phyloP scores from a whole-genome alignment of 495 filamentous ascomycete genomes.

The Penicillium odoratum region DNA sequence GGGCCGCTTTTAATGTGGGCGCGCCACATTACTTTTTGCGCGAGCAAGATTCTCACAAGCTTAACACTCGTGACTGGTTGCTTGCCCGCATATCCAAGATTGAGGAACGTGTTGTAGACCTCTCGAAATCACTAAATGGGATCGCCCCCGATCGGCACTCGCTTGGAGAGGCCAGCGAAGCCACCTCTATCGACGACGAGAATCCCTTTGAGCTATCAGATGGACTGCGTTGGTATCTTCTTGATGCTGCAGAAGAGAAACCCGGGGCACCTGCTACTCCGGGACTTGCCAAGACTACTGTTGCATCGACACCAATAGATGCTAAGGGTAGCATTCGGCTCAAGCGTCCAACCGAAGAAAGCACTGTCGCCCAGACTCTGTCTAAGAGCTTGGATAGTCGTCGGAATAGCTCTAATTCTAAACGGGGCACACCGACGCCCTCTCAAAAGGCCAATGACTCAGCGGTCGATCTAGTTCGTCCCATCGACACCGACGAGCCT shows the following conservation, averaged over 20 bases:
- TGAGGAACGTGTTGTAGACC: slow-evolving; percentile 89
- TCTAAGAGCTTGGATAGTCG: slow-evolving; percentile 87
- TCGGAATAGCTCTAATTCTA: slow-evolving; percentile 79
- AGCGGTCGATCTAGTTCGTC: slow-evolving; percentile 36
- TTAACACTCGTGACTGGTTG: slow-evolving; percentile 84
- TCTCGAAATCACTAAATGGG: slow-evolving; percentile 71
- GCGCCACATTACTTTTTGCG: slow-evolving; percentile 96
- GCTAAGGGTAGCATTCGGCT: slow-evolving; percentile 70
- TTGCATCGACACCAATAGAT: slow-evolving; percentile 84
- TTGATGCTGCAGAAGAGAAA: slow-evolving; percentile 93
- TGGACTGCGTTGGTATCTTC: slow-evolving; percentile 91
- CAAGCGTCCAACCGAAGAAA: slow-evolving; percentile 54
- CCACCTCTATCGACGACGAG: slow-evolving; percentile 76
- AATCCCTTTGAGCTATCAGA: slow-evolving; percentile 98
- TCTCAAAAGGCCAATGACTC: slow-evolving; percentile 39
- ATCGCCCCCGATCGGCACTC: slow-evolving; percentile 57
- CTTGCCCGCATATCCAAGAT: slow-evolving; percentile 90
- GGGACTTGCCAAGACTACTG: slow-evolving; percentile 83
- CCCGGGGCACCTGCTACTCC: slow-evolving; percentile 91
- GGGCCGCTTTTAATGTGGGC: slow-evolving; percentile 97
- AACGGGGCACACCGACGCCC: slow-evolving; percentile 54
- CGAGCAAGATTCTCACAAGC: slow-evolving; percentile 85
- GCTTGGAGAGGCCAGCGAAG: slow-evolving; percentile 54
- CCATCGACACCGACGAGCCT: slow-evolving; percentile 27
- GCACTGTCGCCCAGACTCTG: slow-evolving; percentile 70